Conservation (phyloP, 2,329 filamentous ascomycete species). For the Diaporthe helianthi region DNA sequence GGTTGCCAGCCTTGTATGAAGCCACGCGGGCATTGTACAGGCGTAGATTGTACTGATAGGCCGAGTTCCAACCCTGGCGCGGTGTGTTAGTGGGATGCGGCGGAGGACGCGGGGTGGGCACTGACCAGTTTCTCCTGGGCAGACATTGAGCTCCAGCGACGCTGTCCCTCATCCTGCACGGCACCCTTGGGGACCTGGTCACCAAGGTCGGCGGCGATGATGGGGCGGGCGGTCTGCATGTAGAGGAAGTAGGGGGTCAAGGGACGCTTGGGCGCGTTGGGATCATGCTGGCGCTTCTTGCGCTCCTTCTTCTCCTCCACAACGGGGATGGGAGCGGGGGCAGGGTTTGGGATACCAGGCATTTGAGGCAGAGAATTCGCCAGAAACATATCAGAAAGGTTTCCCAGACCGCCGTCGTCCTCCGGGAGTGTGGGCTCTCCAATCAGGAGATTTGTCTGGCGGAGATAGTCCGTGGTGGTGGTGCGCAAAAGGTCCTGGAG, state of each 20-base stretch:
- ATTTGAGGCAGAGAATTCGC: slow-evolving; percentile 40
- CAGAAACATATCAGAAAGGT: slow-evolving; percentile 21
- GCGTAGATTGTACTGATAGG: slow-evolving; percentile 71
- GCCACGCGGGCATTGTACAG: slow-evolving; percentile 71
- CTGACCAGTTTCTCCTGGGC: slow-evolving; percentile 71
- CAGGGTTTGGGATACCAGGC: slow-evolving; percentile 51
- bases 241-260: slow-evolving; percentile 95
- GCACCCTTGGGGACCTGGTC: slow-evolving; percentile 81
- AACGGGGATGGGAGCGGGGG: slow-evolving; percentile 50
- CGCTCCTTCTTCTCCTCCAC: slow-evolving; percentile 83
- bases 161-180: slow-evolving; percentile 85
- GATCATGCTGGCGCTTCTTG: slow-evolving; percentile 86
- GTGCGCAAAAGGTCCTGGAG: slow-evolving; percentile 81
- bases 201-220: slow-evolving; percentile 81
- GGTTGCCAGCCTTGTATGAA: slow-evolving; percentile 69
- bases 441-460: slow-evolving; percentile 85
- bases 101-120: slow-evolving; percentile 16
- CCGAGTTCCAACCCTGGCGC: slow-evolving; percentile 65
- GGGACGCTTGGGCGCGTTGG: slow-evolving; percentile 93
- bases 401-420: slow-evolving; percentile 47
- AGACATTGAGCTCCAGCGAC: slow-evolving; percentile 82
- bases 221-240: slow-evolving; percentile 84
- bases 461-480: slow-evolving; percentile 83
- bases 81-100: slow-evolving; percentile 11
- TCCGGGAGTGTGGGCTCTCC: slow-evolving; percentile 65